Conservation (phyloP, 192 early-diverging fungal genomes). For the Backusella circina region DNA sequence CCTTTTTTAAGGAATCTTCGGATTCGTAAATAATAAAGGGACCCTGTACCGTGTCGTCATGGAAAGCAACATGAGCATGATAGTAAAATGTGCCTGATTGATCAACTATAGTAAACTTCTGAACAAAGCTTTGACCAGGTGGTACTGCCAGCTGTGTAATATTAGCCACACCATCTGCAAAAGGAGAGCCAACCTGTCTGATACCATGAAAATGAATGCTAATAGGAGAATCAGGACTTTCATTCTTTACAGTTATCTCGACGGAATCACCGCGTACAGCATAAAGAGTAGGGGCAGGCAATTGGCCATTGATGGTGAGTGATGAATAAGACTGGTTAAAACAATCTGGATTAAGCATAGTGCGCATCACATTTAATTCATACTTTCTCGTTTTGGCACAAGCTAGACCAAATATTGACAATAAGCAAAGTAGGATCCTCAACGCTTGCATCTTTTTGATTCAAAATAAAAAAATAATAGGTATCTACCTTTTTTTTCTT, state of each 20-base stretch:
- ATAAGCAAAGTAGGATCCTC: not conserved
- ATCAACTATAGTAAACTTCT: conserved; percentile 35
- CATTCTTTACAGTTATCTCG: conserved; percentile 41
- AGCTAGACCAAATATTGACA: not conserved
- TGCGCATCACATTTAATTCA: not conserved
- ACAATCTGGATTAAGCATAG: conserved; percentile 15
- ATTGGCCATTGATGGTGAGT: conserved; percentile 38
- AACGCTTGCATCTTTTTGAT: not conserved
- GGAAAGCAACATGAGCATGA: conserved; percentile 23
- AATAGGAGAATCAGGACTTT: conserved; percentile 32
- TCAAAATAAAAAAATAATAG: no score
- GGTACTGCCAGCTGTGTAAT: conserved; percentile 52
- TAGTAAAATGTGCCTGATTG: conserved; percentile 43
- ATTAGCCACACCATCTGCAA: conserved; percentile 52
- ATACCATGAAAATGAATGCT: conserved; percentile 51
- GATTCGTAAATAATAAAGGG: conserved; percentile 8
- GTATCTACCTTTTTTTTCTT: no score
- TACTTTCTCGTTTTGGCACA: not conserved
- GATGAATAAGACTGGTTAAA: not conserved
- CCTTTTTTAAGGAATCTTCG: not conserved
- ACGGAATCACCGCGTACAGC: conserved; percentile 45
- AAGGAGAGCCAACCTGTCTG: conserved; percentile 35
- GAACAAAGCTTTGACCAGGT: conserved; percentile 38
- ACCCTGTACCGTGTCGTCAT: conserved; percentile 8
- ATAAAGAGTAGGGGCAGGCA: conserved; percentile 48